Conservation (phyloP, 208 protist genomes). For the Crithidia mellificae region DNA sequence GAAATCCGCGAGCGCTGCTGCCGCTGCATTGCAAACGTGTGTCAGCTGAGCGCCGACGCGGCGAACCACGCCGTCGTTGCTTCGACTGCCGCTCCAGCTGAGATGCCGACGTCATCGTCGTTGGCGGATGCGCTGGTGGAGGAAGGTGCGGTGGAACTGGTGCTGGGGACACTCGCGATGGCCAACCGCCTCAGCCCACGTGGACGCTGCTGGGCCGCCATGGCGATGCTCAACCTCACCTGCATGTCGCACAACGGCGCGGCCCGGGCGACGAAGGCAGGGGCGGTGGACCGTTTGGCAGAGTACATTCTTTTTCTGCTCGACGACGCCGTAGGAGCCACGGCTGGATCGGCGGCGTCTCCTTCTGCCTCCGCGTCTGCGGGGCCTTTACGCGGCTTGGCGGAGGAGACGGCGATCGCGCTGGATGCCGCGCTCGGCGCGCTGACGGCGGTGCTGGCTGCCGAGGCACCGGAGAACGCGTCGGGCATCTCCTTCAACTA, state of each 20-base stretch:
- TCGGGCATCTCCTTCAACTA: slow-evolving; percentile 57
- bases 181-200: slow-evolving; percentile 38
- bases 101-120: slow-evolving; percentile 5
- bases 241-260: slow-evolving; percentile 58
- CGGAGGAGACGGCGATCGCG: slow-evolving; percentile 34
- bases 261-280: slow-evolving; percentile 36
- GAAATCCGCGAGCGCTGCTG: slow-evolving; percentile 72
- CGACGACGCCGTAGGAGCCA: slow-evolving; percentile 8
- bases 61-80: neutral
- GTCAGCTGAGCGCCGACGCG: slow-evolving; percentile 36
- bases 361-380: neutral
- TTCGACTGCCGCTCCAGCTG: slow-evolving; percentile 21
- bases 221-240: slow-evolving; percentile 70
- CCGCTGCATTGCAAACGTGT: slow-evolving; percentile 85
- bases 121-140: slow-evolving; percentile 59
- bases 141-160: slow-evolving; percentile 66
- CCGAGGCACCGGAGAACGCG: slow-evolving; percentile 62
- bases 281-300: slow-evolving; percentile 49
- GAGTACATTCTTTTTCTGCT: slow-evolving; percentile 50
- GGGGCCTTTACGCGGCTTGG: slow-evolving; percentile 14
- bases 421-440: slow-evolving; percentile 63
- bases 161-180: slow-evolving; percentile 60
- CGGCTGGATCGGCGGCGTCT: neutral
- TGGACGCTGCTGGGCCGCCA: slow-evolving; percentile 59
- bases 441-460: slow-evolving; percentile 51